These are phyloP conservation scores for Nothomitra cinnamomea DNA, from an alignment of 2,329 filamentous ascomycete genomes.

Conservation along the genomic window DNA sequence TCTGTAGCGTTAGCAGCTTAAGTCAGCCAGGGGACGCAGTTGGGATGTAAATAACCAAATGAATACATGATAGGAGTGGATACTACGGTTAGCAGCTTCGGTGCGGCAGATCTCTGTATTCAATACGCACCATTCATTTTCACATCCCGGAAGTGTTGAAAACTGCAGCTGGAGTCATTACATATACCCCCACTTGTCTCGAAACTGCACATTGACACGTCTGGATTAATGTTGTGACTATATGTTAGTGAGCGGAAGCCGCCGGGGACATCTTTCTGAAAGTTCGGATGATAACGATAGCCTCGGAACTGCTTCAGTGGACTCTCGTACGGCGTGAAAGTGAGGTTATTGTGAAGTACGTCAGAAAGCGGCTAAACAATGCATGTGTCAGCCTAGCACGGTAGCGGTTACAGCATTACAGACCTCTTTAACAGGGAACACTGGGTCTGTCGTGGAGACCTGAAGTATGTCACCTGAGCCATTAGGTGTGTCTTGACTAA, in stretches of 20 bases:
- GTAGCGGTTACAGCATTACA: not conserved
- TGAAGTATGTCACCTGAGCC: not conserved
- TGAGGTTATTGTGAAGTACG: conserved; percentile 7
- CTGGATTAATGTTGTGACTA: conserved; percentile 72
- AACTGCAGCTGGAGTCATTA: conserved; percentile 55
- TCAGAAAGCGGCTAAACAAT: conserved; percentile 12
- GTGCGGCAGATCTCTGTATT: not conserved
- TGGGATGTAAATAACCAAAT: not conserved
- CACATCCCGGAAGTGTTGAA: conserved; percentile 66
- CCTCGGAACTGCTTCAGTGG: conserved; percentile 69
- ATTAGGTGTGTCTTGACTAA: not conserved
- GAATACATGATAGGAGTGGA: not conserved
- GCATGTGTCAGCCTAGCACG: not conserved
- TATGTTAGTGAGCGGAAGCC: conserved; percentile 85
- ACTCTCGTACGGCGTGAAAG: conserved; percentile 56
- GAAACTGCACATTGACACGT: conserved; percentile 56
- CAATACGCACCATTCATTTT: conserved; percentile 54
- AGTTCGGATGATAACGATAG: conserved; percentile 78
- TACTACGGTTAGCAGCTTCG: not conserved
- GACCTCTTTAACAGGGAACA: not conserved
- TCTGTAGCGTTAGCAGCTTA: conserved; percentile 19
- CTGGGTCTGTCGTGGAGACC: not conserved
- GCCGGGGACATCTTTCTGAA: conserved; percentile 47
- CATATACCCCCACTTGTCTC: conserved; percentile 57
- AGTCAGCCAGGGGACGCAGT: not conserved